These are phyloP conservation scores for Cucumis hystrix DNA, from an alignment of 306 rosid genomes.

Conservation along the genomic window DNA sequence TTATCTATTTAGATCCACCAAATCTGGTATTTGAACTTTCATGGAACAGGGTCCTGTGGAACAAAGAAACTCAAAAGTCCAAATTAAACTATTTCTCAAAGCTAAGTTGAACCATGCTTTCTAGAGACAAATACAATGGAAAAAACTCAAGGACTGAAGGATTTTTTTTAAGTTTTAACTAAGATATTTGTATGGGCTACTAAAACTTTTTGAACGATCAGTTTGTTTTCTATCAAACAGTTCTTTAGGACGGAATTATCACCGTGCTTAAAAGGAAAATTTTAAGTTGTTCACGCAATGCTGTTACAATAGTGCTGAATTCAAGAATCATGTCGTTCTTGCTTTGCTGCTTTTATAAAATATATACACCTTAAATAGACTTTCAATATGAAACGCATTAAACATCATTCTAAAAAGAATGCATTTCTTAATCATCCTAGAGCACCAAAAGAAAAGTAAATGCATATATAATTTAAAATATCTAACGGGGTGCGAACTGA, in stretches of 20 bases:
- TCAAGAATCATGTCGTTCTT: neutral
- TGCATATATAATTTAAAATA: neutral
- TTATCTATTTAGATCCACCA: neutral
- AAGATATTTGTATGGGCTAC: neutral
- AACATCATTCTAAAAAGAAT: neutral
- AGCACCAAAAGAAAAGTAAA: neutral
- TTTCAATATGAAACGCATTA: neutral
- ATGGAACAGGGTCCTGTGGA: neutral
- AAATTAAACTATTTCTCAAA: neutral
- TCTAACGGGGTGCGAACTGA: neutral
- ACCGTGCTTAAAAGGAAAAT: neutral
- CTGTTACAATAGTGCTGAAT: neutral
- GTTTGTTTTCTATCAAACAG: neutral
- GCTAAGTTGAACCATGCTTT: neutral
- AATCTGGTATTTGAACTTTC: neutral
- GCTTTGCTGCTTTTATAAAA: neutral
- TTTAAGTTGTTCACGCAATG: neutral
- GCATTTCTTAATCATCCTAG: neutral
- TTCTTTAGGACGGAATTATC: neutral
- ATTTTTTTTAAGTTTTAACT: neutral
- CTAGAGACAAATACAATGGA: no score
- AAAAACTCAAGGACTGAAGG: neutral
- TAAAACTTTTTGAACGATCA: neutral
- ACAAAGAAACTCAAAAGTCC: neutral
- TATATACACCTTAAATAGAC: neutral